Evolutionary conservation across 768 basidiomycete genomes (phyloP).

Genomic region (Coprinellus aureogranulatus): DNA sequence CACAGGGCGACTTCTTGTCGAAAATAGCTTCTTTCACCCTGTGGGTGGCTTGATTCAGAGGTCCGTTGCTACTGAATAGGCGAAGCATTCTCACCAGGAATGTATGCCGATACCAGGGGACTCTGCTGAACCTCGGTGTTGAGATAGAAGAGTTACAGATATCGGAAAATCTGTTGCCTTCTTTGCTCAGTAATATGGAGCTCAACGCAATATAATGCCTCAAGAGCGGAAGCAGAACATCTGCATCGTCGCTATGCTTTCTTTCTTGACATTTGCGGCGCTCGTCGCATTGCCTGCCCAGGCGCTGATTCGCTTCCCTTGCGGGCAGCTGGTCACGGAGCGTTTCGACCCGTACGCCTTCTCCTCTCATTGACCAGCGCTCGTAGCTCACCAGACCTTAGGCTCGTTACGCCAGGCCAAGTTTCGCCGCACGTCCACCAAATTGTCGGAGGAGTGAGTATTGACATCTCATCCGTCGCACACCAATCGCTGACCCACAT

Average conservation of each 20-base stretch:
- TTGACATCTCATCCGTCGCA: neutral
- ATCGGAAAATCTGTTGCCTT: neutral
- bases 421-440: conserved; percentile 4
- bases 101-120: neutral
- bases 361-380: neutral
- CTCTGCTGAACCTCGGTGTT: neutral
- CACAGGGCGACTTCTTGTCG: too few species aligned
- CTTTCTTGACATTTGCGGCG: neutral
- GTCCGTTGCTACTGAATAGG: neutral
- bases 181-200: neutral
- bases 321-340: conserved; percentile 2
- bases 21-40: neutral
- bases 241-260: neutral
- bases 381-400: neutral
- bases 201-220: neutral
- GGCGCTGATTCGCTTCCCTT: conserved; percentile 4
- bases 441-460: conserved; percentile 4
- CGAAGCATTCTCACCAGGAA: neutral
- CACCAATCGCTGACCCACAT: neutral
- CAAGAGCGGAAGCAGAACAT: neutral
- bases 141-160: neutral
- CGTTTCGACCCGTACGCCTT: neutral
- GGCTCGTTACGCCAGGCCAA: neutral
- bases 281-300: neutral
- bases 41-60: neutral